Base-by-base conservation (phyloP, 805 yeast genomes). In the Candida maesae region DNA sequence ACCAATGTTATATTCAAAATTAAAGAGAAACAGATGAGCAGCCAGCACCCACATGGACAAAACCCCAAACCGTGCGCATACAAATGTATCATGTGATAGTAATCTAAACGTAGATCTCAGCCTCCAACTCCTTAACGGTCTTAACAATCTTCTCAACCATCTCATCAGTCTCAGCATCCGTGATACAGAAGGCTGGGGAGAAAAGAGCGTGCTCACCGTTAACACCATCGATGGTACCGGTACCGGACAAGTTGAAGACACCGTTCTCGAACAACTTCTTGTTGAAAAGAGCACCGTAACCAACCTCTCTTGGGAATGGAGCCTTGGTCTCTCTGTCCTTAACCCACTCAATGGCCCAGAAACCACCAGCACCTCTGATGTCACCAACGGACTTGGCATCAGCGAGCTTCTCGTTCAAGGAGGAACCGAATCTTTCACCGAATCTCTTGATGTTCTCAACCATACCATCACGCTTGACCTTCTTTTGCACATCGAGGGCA, bases 351-450 rank as follows among this genome's bases (percentile, higher is more conserved):
- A 75, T 45, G 1, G 74, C 68, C 73, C 79, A 72, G 61, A 76
- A 76, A 9, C 75, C 71, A 43, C 80, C 81, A 42, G 67, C 50
- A 31, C 81, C 81, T 61, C 80, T 67, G 21, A 74, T 68, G 41
- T 73, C 74, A 45, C 79, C 80, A 34, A 69, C 70, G 63, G 60
- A 46, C 40, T 45, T 52, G 10, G 60, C 56, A 33, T 60, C 49
- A 11, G 50, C 54, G 12, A 70, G 52, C 41, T 61, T 53, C 18
- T 53, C 52, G 10, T 43, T 48, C 36, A 74, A 49, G 28, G 51
- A 44, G 19, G 55, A 52, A 39, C 74, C 75, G 51, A 75, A 53
- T 44, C 68, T 65, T 43, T 62, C 63, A 46, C 79, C 79, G 29
- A 61, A 61, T 25, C 60, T 59, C 30, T 58, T 60, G 41, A 70